Evolutionary conservation across 2,329 filamentous ascomycete species (phyloP), one percentile per base, ranked within the genome.

Genomic region (Coniosporium tulheliwenetii): DNA sequence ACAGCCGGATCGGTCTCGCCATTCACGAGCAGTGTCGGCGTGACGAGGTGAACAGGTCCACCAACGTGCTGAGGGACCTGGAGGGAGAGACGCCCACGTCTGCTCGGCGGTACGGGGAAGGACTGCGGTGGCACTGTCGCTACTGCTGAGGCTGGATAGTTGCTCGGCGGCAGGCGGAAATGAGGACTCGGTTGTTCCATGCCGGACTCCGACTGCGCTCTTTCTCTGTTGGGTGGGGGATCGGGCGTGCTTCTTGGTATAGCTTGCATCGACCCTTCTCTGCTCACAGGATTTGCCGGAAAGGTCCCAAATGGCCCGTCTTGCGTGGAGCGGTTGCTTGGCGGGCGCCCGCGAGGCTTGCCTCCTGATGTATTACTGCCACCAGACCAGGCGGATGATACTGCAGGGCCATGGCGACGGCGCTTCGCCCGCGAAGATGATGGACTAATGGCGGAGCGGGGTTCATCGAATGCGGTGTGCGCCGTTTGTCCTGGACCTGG

Each of bases 361-460:
- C 80, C 79, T 4, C 70, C 74, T 1, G 73, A 64, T 10, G 76
- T 67, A 33, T 70, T 66, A 12, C 73, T 73, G 43, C 71, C 75
- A 46, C 76, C 76, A 41, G 81, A 77, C 87, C 87, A 95, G 1
- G 87, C 87, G 8, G 86, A 94, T 1, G 86, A 94, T 0, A 94
- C 85, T 5, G 84, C 85, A 0, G 85, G 82, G 0, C 86, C 86
- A 55, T 93, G 82, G 3, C 84, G 74, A 41, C 79, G 69, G 41
- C 72, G 59, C 19, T 26, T 26, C 19, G 19, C 19, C 19, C 19
- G 3, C 19, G 19, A 26, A 26, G 19, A 26, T 26, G 19, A 26
- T 26, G 19, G 19, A 26, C 79, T 82, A n/a, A 83, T 67, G 3
- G 83, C 82, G 1, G 85, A 86, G 38, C 71, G 77, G 8, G 83